Evolutionary conservation across 1,139 yeast genomes (phyloP).

Genomic region (Pichia sp.): DNA sequence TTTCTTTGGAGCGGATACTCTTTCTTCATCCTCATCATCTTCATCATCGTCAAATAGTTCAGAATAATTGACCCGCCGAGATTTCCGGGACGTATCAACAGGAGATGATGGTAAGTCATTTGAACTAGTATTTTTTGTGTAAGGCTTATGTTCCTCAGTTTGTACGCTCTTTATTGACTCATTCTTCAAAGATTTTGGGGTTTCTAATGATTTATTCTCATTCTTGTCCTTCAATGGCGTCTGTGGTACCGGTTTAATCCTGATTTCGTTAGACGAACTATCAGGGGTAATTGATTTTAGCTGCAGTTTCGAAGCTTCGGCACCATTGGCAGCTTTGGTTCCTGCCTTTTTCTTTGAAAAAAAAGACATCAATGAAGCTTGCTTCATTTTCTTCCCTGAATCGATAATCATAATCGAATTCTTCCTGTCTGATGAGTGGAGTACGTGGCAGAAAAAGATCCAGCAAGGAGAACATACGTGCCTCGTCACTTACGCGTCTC

Average conservation of each 20-base stretch:
- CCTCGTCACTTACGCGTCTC: not conserved
- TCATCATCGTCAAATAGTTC: conserved; percentile 33
- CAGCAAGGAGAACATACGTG: not conserved
- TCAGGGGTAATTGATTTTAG: conserved; percentile 9
- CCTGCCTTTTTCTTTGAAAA: conserved; percentile 27
- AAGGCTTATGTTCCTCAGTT: not conserved
- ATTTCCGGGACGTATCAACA: conserved; percentile 12
- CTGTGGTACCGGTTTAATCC: not conserved
- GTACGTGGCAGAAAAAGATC: not conserved
- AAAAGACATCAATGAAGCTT: conserved; percentile 50
- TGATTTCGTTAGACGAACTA: conserved; percentile 16
- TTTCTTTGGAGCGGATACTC: conserved; percentile 8
- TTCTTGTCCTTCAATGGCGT: not conserved
- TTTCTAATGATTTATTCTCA: conserved; percentile 2
- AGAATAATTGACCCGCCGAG: conserved; percentile 31
- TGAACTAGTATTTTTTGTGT: no score
- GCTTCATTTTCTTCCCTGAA: conserved; percentile 34
- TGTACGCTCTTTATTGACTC: not conserved
- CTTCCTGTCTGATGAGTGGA: not conserved
- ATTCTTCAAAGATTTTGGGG: conserved; percentile 15
- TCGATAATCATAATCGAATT: not conserved
- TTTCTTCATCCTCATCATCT: conserved; percentile 24
- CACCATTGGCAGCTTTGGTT: not conserved
- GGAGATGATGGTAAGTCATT: conserved; percentile 21
- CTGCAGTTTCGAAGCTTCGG: not conserved